These are phyloP conservation scores for Pseudogymnoascus verrucosus DNA, from an alignment of 2,329 filamentous ascomycete species.

Conservation along the genomic window DNA sequence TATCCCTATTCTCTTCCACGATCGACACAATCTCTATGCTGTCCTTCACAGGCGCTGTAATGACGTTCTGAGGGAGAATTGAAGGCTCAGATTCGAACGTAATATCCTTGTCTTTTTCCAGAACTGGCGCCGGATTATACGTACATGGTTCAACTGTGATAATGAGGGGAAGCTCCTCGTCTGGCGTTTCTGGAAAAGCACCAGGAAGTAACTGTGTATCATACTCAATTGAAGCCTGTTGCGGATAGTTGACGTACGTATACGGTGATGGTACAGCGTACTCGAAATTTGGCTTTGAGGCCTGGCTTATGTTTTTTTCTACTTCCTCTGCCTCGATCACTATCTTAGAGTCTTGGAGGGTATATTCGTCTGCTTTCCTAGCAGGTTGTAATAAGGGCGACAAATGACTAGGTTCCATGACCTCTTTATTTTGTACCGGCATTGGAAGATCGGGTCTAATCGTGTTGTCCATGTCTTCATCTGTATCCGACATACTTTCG, in stretches of 20 bases:
- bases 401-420: constrained; percentile 12
- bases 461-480: constrained; percentile 7
- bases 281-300: background rate
- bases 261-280: background rate
- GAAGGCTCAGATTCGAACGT: background rate
- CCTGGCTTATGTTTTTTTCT: background rate
- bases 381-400: constrained; percentile 2
- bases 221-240: background rate
- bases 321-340: background rate
- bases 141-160: background rate
- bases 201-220: background rate
- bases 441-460: background rate
- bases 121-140: background rate
- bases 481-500: constrained; percentile 1
- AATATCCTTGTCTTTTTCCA: background rate
- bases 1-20: background rate
- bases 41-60: background rate
- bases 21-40: background rate
- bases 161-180: background rate
- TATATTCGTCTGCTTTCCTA: background rate
- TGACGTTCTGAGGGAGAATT: background rate
- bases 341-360: background rate
- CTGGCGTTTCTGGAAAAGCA: background rate
- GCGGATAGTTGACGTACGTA: background rate
- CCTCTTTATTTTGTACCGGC: constrained; percentile 8